These are phyloP conservation scores for Colletotrichum viniferum DNA, from an alignment of 2,329 filamentous ascomycete genomes.

Conservation along the genomic window DNA sequence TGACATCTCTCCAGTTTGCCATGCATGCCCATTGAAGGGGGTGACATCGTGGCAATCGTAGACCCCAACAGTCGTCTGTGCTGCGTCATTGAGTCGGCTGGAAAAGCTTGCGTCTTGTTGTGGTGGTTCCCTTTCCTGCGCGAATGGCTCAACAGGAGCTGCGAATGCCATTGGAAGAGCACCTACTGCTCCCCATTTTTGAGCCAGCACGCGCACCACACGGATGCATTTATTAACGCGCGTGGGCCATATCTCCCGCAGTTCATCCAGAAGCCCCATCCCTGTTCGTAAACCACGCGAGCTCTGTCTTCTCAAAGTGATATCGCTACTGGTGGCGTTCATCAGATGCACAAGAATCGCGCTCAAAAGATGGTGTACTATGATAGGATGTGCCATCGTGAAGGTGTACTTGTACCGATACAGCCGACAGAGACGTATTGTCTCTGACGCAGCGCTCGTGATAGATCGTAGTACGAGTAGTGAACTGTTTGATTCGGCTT, in stretches of 20 bases:
- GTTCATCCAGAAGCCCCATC: not conserved
- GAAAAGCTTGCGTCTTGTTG: not conserved
- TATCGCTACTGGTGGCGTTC: not conserved
- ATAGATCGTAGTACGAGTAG: not conserved
- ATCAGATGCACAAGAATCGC: not conserved
- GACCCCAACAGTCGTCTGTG: not conserved
- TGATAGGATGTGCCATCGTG: not conserved
- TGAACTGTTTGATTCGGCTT: not conserved
- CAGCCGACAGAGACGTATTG: not conserved
- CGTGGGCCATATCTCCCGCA: not conserved
- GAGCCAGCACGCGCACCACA: not conserved
- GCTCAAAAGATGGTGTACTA: not conserved
- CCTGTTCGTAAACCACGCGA: not conserved
- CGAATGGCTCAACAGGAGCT: not conserved
- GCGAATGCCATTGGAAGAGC: not conserved
- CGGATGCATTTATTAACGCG: not conserved
- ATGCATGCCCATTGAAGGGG: not conserved
- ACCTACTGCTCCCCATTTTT: not conserved
- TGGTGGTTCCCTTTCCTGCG: not conserved
- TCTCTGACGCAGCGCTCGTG: not conserved
- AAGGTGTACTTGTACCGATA: not conserved
- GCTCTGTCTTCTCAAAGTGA: not conserved
- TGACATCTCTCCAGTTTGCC: not conserved
- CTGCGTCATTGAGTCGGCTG: not conserved
- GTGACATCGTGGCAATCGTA: not conserved